These are phyloP conservation scores for Saturnispora gosingensis DNA, from an alignment of 805 yeast species.

Conservation along the genomic window DNA sequence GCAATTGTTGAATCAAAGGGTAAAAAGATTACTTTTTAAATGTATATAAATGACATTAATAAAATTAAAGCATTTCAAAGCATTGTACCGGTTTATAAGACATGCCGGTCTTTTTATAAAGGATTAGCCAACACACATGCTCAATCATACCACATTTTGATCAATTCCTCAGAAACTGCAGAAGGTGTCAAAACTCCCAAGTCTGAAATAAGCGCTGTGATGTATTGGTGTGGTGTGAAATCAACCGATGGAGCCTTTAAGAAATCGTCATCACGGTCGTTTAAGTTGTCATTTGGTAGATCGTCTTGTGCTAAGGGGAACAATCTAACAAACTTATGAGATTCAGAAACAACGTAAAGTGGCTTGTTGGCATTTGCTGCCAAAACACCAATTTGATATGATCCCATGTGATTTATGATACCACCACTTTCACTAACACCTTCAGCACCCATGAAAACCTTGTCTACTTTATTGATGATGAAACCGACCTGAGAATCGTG, in stretches of 20 bases:
- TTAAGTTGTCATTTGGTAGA: constrained; percentile 42
- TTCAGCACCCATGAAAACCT: constrained; percentile 94
- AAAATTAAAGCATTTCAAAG: not conserved
- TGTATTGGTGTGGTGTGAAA: constrained; percentile 91
- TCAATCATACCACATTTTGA: constrained; percentile 95
- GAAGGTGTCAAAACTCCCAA: constrained; percentile 95
- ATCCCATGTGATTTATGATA: constrained; percentile 88
- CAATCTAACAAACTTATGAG: constrained; percentile 93
- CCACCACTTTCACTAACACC: constrained; percentile 99
- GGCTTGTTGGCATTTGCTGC: constrained; percentile 90
- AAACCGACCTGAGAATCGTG: constrained; percentile 93
- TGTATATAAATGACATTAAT: not conserved
- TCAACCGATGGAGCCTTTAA: constrained; percentile 57
- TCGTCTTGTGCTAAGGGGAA: constrained; percentile 92
- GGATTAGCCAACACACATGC: not conserved
- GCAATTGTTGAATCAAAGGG: constrained; percentile 89
- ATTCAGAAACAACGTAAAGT: constrained; percentile 86
- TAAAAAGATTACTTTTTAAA: constrained; percentile 62
- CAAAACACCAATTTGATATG: constrained; percentile 87
- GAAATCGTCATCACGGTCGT: constrained; percentile 20
- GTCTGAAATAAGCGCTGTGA: constrained; percentile 93
- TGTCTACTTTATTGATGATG: constrained; percentile 83
- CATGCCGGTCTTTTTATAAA: no score
- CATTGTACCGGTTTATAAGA: not conserved
- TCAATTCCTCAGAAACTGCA: constrained; percentile 96